These are phyloP conservation scores for Mycena leptocephala DNA, from an alignment of 768 basidiomycete genomes.

Conservation along the genomic window DNA sequence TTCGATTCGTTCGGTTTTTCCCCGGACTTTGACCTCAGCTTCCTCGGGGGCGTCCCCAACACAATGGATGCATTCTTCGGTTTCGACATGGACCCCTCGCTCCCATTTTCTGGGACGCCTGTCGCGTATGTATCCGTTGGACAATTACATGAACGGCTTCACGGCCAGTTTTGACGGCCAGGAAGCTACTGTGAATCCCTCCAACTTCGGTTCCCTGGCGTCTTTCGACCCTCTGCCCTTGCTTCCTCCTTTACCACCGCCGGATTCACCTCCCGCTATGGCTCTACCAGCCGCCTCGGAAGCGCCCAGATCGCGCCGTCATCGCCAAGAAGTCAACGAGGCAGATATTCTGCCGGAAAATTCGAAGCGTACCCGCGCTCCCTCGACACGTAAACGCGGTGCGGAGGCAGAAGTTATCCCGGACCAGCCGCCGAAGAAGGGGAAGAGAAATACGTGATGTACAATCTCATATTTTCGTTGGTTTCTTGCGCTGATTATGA, in stretches of 20 bases:
- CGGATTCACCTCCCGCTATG: not conserved
- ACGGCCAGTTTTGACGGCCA: no score
- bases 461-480: not conserved
- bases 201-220: no score
- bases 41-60: no score
- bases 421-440: not conserved
- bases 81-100: no score
- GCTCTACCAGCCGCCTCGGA: not conserved
- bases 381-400: not conserved
- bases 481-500: no score
- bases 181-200: no score
- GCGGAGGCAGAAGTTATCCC: not conserved
- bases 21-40: no score
- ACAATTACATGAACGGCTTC: no score
- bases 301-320: not conserved
- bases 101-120: no score
- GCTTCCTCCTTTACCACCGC: not conserved
- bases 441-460: not conserved
- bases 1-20: no score
- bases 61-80: no score
- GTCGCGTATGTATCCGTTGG: no score
- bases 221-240: not conserved
- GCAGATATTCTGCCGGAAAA: not conserved
- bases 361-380: not conserved
- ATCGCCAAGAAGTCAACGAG: not conserved